A percentile compares a stretch with the other conserved stretches of the same genome.
phyloP scores from a whole-genome alignment of 2,329 filamentous ascomycete species.

The Diaporthe australafricana region DNA sequence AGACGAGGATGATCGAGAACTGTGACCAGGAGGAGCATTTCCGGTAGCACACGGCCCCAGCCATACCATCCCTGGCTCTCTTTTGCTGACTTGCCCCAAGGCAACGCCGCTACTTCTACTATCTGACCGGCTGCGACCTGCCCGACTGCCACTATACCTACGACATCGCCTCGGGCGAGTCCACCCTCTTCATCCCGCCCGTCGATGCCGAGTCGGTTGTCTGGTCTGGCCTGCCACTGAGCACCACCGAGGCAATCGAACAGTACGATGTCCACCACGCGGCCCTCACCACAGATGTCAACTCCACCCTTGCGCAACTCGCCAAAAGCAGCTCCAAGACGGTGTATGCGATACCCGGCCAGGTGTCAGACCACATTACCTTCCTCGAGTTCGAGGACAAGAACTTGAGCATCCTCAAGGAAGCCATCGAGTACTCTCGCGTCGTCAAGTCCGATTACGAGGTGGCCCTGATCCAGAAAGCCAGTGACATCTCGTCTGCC shows the following conservation, averaged over 20 bases:
- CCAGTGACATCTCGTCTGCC: conserved; percentile 76
- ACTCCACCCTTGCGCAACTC: conserved; percentile 72
- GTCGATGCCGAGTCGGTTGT: conserved; percentile 90
- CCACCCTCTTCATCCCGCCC: conserved; percentile 92
- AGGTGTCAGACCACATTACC: conserved; percentile 78
- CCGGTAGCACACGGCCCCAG: conserved; percentile 62
- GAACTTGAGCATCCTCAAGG: conserved; percentile 66
- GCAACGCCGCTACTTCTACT: conserved; percentile 94
- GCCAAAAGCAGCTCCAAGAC: conserved; percentile 57
- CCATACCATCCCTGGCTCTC: too few relatives aligned
- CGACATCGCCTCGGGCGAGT: conserved; percentile 77
- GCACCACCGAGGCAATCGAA: conserved; percentile 77
- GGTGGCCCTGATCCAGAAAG: conserved; percentile 77
- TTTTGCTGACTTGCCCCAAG: conserved; percentile 54
- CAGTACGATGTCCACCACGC: conserved; percentile 87
- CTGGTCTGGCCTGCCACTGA: conserved; percentile 91
- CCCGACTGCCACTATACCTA: conserved; percentile 86
- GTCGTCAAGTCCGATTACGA: conserved; percentile 82
- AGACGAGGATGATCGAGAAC: conserved; percentile 86
- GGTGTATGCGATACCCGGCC: conserved; percentile 82
- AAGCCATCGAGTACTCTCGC: conserved; percentile 75
- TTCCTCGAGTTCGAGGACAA: conserved; percentile 78
- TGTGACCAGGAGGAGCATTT: conserved; percentile 87
- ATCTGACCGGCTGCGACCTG: conserved; percentile 85
- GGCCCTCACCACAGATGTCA: conserved; percentile 78